These are phyloP conservation scores for Ramaria sp. DNA, from an alignment of 768 basidiomycete genomes.

Conservation along the genomic window DNA sequence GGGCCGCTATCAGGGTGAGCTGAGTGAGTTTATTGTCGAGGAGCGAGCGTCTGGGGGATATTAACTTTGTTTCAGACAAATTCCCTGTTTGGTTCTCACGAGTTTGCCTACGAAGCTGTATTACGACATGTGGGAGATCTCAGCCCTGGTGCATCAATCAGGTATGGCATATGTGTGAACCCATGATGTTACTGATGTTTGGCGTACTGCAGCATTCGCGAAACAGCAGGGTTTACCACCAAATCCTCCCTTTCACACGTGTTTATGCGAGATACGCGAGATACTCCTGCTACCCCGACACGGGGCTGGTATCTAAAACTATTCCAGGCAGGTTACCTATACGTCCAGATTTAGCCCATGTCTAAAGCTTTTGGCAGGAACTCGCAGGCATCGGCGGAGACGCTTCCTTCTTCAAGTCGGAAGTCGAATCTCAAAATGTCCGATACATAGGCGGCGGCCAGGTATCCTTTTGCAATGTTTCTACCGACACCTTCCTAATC, in stretches of 20 bases:
- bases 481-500: conserved; percentile 1
- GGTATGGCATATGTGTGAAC: conserved; percentile 35
- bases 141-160: conserved; percentile 67
- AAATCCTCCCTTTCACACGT: conserved; percentile 83
- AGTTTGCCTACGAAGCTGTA: conserved; percentile 76
- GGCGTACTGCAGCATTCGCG: conserved; percentile 50
- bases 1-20: conserved; percentile 68
- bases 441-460: conserved; percentile 45
- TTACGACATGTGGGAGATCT: conserved; percentile 66
- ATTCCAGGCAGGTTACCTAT: conserved; percentile 24
- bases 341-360: background rate
- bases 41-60: background rate
- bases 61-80: conserved; percentile 3
- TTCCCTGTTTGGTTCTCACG: conserved; percentile 32
- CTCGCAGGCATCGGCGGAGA: conserved; percentile 78
- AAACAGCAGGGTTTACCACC: conserved; percentile 65
- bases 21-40: conserved; percentile 27
- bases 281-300: conserved; percentile 47
- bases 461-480: conserved; percentile 31
- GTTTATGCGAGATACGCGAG: conserved; percentile 63
- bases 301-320: conserved; percentile 52
- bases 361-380: conserved; percentile 22
- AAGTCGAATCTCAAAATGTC: conserved; percentile 54
- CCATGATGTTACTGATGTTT: background rate
- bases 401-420: conserved; percentile 63